Percentiles rank a stretch among this genome's conserved stretches.
Evolutionary conservation across 179 eudicot genomes (phyloP).

Genomic region (Camellia oleifera): DNA sequence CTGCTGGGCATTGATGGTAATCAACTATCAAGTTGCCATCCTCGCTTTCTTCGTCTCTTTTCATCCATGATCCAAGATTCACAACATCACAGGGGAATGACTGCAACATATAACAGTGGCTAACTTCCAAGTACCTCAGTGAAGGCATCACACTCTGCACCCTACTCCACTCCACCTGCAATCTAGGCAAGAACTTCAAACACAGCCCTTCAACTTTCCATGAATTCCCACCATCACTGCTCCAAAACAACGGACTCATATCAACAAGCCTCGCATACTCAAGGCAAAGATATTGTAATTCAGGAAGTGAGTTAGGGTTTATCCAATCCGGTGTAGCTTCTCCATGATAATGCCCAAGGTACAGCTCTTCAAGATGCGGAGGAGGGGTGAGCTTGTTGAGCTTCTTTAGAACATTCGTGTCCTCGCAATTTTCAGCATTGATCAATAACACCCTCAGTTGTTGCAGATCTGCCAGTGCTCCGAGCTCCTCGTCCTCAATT

Average conservation of each 20-base stretch:
- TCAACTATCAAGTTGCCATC: background rate
- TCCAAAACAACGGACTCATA: conserved; percentile 27
- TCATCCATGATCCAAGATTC: conserved; percentile 35
- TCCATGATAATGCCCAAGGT: conserved; percentile 32
- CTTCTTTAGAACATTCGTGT: conserved; percentile 19
- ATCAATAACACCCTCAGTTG: conserved; percentile 30
- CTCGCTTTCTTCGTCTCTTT: conserved; percentile 27
- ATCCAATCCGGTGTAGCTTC: conserved; percentile 37
- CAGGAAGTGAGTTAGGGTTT: conserved; percentile 27
- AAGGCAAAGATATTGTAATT: conserved; percentile 32
- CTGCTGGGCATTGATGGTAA: background rate
- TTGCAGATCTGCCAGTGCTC: conserved; percentile 20
- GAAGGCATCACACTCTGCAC: conserved; percentile 28
- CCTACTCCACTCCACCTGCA: conserved; percentile 27
- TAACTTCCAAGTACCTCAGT: conserved; percentile 29
- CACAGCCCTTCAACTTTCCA: conserved; percentile 38
- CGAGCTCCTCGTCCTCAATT: conserved; percentile 28
- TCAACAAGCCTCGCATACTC: conserved; percentile 22
- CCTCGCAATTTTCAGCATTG: conserved; percentile 26
- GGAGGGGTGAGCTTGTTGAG: conserved; percentile 38
- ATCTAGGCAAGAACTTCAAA: conserved; percentile 35
- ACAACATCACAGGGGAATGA: conserved; percentile 26
- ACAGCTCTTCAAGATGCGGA: conserved; percentile 29
- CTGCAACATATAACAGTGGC: conserved; percentile 32
- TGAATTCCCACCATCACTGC: conserved; percentile 1